Evolutionary conservation across 305 asterid species (phyloP), one percentile per base, ranked within the genome.

Genomic region (Plantago rigida): DNA sequence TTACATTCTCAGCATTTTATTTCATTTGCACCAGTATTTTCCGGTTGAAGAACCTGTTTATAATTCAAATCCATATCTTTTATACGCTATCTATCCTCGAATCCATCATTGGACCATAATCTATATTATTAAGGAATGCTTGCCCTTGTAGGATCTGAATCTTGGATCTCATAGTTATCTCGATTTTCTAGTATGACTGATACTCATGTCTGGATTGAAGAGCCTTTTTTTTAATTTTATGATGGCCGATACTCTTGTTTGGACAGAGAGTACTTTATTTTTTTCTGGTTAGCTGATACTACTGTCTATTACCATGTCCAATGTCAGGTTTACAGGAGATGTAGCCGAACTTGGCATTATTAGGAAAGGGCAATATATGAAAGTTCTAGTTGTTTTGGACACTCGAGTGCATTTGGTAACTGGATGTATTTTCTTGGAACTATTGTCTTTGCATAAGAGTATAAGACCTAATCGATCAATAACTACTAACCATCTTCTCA

Each of bases 261-360:
- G 41, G 41, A 34, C 41, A 4, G 5, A 4, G 5, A 34, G 41
- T 34, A 0, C 9, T 34, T 34, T 6, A 1, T 0, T 34, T 6
- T 67, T 67, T 62, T 44, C 51, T 9, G n/a, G 47, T 28, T 26
- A 29, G 53, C 58, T 66, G 2, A 68, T 56, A 22, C 60, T 49
- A 17, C n/a, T 24, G 44, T 36, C 45, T 15, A 49, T 62, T 52
- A 45, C 68, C 67, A 60, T 71, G 52, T 54, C 72, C 56, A 68
- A 63, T 65, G 65, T 68, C 85, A 92, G 99, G 75, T 92, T 81
- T 77, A 74, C 94, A 22, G 95, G 95, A 63, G 96, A 92, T 72
- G 75, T 68, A 65, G 85, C 94, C 62, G 95, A 89, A 76, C 83
- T 92, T 72, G 97, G 97, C 74, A 81, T 92, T 70, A 82, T 92